Conservation (phyloP, 2,329 filamentous ascomycete species). For the Periconia digitata region DNA sequence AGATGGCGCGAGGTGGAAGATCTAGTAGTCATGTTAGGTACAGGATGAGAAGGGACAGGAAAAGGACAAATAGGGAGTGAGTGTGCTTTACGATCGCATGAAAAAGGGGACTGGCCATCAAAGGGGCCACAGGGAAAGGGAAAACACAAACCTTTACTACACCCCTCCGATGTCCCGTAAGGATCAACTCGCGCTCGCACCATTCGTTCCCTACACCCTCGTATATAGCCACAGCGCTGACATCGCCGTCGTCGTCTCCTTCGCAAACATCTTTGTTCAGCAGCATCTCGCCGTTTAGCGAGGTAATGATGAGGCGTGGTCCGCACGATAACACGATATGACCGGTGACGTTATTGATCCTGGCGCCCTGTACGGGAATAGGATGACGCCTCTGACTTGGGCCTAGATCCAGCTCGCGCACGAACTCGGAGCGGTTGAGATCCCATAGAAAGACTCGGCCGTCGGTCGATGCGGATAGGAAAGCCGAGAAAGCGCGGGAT, state of each 20-base stretch:
- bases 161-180: slow-evolving; percentile 84
- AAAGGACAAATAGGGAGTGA: slow-evolving; percentile 13
- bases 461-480: slow-evolving; percentile 80
- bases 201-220: slow-evolving; percentile 89
- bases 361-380: slow-evolving; percentile 64
- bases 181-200: slow-evolving; percentile 81
- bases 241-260: slow-evolving; percentile 65
- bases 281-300: slow-evolving; percentile 81
- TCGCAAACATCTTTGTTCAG: slow-evolving; percentile 80
- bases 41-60: neutral
- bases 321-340: slow-evolving; percentile 85
- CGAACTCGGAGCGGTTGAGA: slow-evolving; percentile 84
- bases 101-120: too few species aligned
- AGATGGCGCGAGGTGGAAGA: slow-evolving; percentile 60
- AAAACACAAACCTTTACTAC: slow-evolving; percentile 65
- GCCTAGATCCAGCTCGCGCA: slow-evolving; percentile 66
- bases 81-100: too few species aligned
- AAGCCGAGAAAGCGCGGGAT: slow-evolving; percentile 83
- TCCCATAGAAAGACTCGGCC: slow-evolving; percentile 91
- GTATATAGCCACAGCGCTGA: slow-evolving; percentile 86
- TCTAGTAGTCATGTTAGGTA: slow-evolving; percentile 34
- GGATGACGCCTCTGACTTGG: slow-evolving; percentile 22
- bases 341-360: slow-evolving; percentile 87
- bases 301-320: slow-evolving; percentile 74
- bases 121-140: neutral